Evolutionary conservation across 306 rosid species (phyloP), one percentile per base, ranked within the genome.

Genomic region (Prunus salicina): DNA sequence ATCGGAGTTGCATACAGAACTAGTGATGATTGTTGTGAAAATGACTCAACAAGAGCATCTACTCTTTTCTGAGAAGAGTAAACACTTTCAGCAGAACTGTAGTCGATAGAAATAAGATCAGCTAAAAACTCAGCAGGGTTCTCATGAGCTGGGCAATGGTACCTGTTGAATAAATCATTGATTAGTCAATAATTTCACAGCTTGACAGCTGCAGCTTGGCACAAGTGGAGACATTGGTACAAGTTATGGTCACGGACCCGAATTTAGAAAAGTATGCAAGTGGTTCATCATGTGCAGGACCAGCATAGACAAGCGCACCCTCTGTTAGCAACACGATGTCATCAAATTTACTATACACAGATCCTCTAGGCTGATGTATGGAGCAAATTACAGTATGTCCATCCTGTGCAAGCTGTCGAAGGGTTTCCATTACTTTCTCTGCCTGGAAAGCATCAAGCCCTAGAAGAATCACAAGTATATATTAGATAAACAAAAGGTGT

Each of bases 371-470:
- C 84, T 92, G 96, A 83, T 89, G 92, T 82, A 95, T 92, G 69
- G 98, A 95, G 87, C 98, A 95, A 75, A 92, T 90, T 16, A 95
- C 97, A 62, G 97, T 90, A 84, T 95, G 98, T 64, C 98, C 96
- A 87, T 92, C 97, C 77, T 79, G 86, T 22, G 96, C 97, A 71
- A 95, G 97, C 80, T 84, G 87, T 71, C 86, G 89, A 41, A 95
- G 97, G 64, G 93, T 95, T 85, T 92, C 96, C 91, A 92, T 83
- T 61, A 95, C 96, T 82, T 90, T 95, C 86, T 90, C 98, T 49
- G 98, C 97, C 88, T 92, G 98, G 86, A 90, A 92, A 71, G 98
- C 92, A 87, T 95, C 98, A 55, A 95, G 97, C 75, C 98, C 97
- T 95, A 88, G 64, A 82, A 78, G 78, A 28, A 82, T 28, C 75